Percentiles rank a stretch among this genome's conserved stretches.
These are phyloP conservation scores for Scedosporium apiospermum DNA, from an alignment of 2,329 filamentous ascomycete species.

Conservation along the genomic window DNA sequence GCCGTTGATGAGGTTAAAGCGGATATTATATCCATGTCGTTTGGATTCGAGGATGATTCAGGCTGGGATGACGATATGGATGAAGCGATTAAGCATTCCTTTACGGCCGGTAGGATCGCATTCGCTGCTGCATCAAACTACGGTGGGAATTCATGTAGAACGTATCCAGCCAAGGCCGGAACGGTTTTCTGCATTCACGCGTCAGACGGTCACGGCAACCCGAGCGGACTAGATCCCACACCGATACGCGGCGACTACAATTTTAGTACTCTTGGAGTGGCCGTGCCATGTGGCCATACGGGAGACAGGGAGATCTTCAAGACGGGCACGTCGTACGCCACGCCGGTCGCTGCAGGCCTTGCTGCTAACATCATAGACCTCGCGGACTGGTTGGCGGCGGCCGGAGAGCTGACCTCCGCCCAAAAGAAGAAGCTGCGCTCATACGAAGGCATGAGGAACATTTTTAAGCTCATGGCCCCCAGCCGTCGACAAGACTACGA, in stretches of 20 bases:
- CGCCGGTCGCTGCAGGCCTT: conserved; percentile 10
- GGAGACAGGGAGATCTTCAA: neutral
- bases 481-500: neutral
- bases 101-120: conserved; percentile 7
- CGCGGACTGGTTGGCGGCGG: neutral
- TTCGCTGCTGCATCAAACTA: conserved; percentile 12
- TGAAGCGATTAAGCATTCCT: neutral
- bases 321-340: conserved; percentile 12
- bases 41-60: conserved; percentile 9
- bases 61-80: conserved; percentile 2
- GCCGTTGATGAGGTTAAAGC: conserved; percentile 9
- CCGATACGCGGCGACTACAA: neutral
- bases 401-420: neutral
- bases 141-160: conserved; percentile 8
- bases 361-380: conserved; percentile 5
- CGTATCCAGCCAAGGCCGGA: conserved; percentile 10
- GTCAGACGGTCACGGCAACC: conserved; percentile 8
- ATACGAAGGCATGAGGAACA: neutral
- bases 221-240: conserved; percentile 11
- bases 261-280: neutral
- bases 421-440: neutral
- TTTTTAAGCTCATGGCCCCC: neutral
- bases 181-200: conserved; percentile 12
- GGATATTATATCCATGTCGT: conserved; percentile 15
- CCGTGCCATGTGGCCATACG: neutral